Conservation (phyloP, 495 filamentous ascomycete genomes). For the Tuber magnatum region DNA sequence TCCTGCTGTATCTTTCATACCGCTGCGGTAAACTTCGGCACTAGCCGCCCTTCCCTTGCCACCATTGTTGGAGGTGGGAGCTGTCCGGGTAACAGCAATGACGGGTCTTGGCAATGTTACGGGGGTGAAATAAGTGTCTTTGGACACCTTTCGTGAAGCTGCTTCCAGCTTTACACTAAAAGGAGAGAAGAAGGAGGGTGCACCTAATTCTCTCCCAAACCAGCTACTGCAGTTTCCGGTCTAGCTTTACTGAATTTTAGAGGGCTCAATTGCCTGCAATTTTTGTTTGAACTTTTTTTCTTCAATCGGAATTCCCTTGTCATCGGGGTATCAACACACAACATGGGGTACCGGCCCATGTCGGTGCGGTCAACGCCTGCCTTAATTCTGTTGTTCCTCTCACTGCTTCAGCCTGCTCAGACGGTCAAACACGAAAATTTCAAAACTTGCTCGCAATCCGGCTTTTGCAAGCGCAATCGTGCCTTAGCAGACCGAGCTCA, state of each 20-base stretch:
- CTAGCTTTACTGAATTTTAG: not conserved
- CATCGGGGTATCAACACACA: not conserved
- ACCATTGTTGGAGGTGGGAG: not conserved
- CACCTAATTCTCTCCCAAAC: not conserved
- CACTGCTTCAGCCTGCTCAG: slow-evolving; percentile 46
- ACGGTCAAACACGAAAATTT: slow-evolving; percentile 91
- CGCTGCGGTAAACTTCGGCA: not conserved
- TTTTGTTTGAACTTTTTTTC: not conserved
- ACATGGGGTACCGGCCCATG: not conserved
- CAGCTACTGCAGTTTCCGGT: not conserved
- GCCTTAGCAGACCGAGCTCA: slow-evolving; percentile 72
- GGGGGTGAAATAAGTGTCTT: not conserved
- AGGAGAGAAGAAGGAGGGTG: not conserved
- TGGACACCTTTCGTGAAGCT: not conserved
- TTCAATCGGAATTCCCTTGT: not conserved
- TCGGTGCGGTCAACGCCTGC: not conserved
- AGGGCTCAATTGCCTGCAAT: not conserved
- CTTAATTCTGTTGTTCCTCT: slow-evolving; percentile 25
- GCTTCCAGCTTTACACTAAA: not conserved
- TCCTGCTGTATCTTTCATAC: not conserved
- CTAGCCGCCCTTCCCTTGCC: not conserved
- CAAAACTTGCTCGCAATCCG: slow-evolving; percentile 89
- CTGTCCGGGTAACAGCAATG: not conserved
- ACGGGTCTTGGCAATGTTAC: not conserved
- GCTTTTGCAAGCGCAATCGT: slow-evolving; percentile 93